phyloP scores from a whole-genome alignment of 2,329 filamentous ascomycete species.

The Sarocladium brachiariae region DNA sequence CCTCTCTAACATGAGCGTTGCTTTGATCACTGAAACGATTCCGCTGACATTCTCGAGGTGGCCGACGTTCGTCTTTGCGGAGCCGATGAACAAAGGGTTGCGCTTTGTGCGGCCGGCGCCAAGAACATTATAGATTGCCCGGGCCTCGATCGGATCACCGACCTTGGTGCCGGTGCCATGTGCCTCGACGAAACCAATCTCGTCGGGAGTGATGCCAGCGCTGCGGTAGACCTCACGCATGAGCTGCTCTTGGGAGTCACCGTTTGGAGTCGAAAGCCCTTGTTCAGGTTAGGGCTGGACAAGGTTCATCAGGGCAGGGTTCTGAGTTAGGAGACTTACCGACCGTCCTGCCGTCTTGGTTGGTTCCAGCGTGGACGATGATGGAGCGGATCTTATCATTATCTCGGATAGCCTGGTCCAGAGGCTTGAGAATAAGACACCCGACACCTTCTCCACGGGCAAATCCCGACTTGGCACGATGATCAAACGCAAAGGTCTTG shows the following conservation, averaged over 20 bases:
- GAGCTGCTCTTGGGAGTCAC: conserved; percentile 20
- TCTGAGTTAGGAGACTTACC: too few species aligned
- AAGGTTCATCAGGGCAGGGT: too few species aligned
- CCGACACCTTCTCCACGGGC: conserved; percentile 30
- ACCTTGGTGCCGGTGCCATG: conserved; percentile 33
- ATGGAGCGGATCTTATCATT: conserved; percentile 30
- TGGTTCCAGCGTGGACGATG: conserved; percentile 25
- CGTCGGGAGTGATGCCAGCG: conserved; percentile 14
- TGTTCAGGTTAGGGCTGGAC: not conserved
- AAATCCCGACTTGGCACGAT: conserved; percentile 36
- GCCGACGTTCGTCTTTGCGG: conserved; percentile 12
- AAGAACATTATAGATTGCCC: not conserved
- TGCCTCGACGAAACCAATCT: conserved; percentile 29
- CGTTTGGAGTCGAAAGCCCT: conserved; percentile 35
- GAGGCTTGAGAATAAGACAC: conserved; percentile 34
- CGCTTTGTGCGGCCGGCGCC: not conserved
- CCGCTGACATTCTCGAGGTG: conserved; percentile 22
- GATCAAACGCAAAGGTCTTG: conserved; percentile 23
- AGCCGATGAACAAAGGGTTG: not conserved
- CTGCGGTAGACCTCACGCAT: conserved; percentile 23
- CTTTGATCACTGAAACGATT: conserved; percentile 21
- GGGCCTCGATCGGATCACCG: not conserved
- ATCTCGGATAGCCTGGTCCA: conserved; percentile 34
- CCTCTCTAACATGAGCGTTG: conserved; percentile 23
- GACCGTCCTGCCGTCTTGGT: conserved; percentile 23